Evolutionary conservation across 169 alveolate genomes (phyloP), one percentile per base, ranked within the genome.

Genomic region (Plasmodium gonderi): DNA sequence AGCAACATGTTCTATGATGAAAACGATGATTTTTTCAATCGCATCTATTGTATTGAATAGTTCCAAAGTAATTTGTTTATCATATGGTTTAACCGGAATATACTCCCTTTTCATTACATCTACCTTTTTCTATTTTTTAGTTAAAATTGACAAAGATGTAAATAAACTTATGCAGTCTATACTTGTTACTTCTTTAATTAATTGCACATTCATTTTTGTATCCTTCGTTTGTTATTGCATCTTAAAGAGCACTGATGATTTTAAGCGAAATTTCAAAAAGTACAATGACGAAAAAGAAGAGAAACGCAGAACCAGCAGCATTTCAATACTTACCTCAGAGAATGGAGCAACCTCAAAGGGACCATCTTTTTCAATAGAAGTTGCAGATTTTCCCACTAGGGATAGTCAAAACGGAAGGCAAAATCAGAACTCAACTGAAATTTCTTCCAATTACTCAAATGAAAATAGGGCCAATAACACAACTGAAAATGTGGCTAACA

Each of bases 61-160:
- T 78, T 85, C 92, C 9, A 75, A 85, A 40, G 79, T 85, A 17
- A 51, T 85, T 2, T 85, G 92, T 54, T 20, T 85, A 44, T 85
- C 92, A 12, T 85, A 85, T 60, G 92, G 92, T 38, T 20, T 85
- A 67, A 85, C 92, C 44, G 92, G 92, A 23, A 85, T 85, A 60
- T 85, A 85, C 12, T 85, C 87, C 33, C 51, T 85, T 49, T 38
- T 74, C 20, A 47, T 85, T 20, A 85, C 87, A 1, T 23, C 92
- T 0, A 74, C 78, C 4, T 85, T 85, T 85, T 85, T 74, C 20
- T 85, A 85, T 85, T 85, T 51, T 85, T n/a, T 85, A n/a, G 45
- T 51, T 51, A 54, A 38, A 40, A 75, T 85, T 20, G 68, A 85
- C 23, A 54, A 85, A 75, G 79, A 75, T 33, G 45, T 54, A 23